Evolutionary conservation across 345 rosid species (phyloP), one percentile per base, ranked within the genome.

Genomic region (Passiflora organensis): DNA sequence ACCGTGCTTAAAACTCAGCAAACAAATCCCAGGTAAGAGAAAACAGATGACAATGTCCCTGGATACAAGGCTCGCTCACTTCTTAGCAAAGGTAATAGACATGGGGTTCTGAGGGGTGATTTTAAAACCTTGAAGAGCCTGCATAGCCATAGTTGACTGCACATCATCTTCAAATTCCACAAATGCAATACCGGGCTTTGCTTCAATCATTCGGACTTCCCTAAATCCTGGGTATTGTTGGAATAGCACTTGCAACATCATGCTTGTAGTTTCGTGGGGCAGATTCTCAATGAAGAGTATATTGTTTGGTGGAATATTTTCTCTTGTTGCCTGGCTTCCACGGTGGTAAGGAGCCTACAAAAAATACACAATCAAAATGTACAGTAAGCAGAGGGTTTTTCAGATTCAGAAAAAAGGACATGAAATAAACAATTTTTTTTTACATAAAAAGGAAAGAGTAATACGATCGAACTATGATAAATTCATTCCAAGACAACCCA

Each of bases 181-280:
- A 53, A 89, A 89, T 0, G 99, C 97, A 48, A 94, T 94, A 39
- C 97, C 96, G 10, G 97, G 99, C 60, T 85, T 89, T 14, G 97
- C 95, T 64, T 80, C 85, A 18, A 85, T 70, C 99, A 89, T 94
- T 48, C 97, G 70, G 42, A 85, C 95, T 78, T 94, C 99, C 66
- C 71, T 94, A 65, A 84, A 94, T 36, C 99, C 99, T 0, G 91
- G 89, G 62, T 79, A 94, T 47, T 85, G 95, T 43, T 76, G 60
- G 60, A 94, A 89, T 51, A 94, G 89, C 57, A 74, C 32, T 65
- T 89, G 82, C 71, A 89, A 78, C 99, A 94, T 94, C 61, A 55
- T 58, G 66, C 88, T 82, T 5, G 97, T 89, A 24, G 97, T 83
- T 70, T 83, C 89, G 0, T 78, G 68, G 6, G 99, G 99, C 69